phyloP scores from a whole-genome alignment of 2,329 filamentous ascomycete genomes.

The Colletotrichum trifolii region DNA sequence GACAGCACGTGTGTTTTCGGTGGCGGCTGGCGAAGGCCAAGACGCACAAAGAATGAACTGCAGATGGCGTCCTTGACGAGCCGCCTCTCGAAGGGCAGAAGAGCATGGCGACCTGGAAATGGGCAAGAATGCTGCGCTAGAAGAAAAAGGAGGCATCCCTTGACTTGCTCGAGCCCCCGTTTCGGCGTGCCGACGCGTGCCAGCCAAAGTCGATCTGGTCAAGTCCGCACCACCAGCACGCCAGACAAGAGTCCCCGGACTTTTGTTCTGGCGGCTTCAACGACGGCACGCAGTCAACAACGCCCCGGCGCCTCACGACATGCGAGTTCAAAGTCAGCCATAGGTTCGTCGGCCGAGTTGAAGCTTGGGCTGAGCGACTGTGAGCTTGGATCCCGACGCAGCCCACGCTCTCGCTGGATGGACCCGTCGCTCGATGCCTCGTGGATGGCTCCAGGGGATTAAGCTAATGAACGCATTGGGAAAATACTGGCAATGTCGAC shows the following conservation, averaged over 20 bases:
- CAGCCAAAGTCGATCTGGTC: conserved; percentile 13
- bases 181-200: conserved; percentile 7
- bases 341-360: neutral
- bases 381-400: conserved; percentile 17
- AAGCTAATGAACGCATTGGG: too few relatives aligned
- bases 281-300: conserved; percentile 10
- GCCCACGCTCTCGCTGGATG: conserved; percentile 16
- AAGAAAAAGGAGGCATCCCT: conserved; percentile 25
- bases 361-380: conserved; percentile 6
- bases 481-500: neutral
- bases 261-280: neutral
- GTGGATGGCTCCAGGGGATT: too few relatives aligned
- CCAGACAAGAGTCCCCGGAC: neutral
- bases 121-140: conserved; percentile 17
- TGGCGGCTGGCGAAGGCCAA: neutral
- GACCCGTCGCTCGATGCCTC: neutral
- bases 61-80: neutral
- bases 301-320: conserved; percentile 10
- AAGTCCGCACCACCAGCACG: conserved; percentile 3
- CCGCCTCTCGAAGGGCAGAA: neutral
- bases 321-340: neutral
- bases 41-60: conserved; percentile 10
- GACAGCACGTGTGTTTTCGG: conserved; percentile 9
- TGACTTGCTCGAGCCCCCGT: conserved; percentile 15
- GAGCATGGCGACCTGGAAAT: neutral